These are phyloP conservation scores for Nigrospora osmanthi DNA, from an alignment of 2,329 filamentous ascomycete genomes.

Conservation along the genomic window DNA sequence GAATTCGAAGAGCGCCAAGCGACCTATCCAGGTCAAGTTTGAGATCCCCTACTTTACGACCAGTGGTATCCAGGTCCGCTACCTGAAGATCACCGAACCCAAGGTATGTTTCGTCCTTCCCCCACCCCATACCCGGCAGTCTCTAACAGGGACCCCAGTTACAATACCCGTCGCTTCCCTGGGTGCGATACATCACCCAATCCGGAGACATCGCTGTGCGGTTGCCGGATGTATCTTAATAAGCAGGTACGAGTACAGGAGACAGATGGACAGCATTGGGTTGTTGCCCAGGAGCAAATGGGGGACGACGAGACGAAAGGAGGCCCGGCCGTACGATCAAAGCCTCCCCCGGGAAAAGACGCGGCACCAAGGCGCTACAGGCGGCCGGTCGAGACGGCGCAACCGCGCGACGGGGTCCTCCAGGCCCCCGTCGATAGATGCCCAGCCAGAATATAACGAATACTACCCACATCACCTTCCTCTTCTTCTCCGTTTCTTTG, in stretches of 20 bases:
- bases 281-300: neutral
- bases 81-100: constrained; percentile 97
- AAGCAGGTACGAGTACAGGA: neutral
- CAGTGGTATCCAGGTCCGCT: constrained; percentile 94
- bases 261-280: neutral
- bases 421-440: too few relatives aligned
- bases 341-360: too few relatives aligned
- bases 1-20: constrained; percentile 78
- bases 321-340: neutral
- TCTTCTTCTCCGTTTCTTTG: too few relatives aligned
- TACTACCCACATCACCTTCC: too few relatives aligned
- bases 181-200: constrained; percentile 98
- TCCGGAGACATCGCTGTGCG: constrained; percentile 94
- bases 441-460: too few relatives aligned
- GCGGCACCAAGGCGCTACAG: too few relatives aligned
- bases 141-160: constrained; percentile 43
- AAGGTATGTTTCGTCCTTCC: constrained; percentile 60
- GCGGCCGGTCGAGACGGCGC: too few relatives aligned
- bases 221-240: constrained; percentile 76
- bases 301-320: neutral
- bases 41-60: constrained; percentile 99
- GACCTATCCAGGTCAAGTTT: constrained; percentile 98
- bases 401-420: too few relatives aligned
- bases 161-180: constrained; percentile 95
- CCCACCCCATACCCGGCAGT: neutral